These are phyloP conservation scores for Cyberlindnera misumaiensis DNA, from an alignment of 805 yeast genomes.

Conservation along the genomic window DNA sequence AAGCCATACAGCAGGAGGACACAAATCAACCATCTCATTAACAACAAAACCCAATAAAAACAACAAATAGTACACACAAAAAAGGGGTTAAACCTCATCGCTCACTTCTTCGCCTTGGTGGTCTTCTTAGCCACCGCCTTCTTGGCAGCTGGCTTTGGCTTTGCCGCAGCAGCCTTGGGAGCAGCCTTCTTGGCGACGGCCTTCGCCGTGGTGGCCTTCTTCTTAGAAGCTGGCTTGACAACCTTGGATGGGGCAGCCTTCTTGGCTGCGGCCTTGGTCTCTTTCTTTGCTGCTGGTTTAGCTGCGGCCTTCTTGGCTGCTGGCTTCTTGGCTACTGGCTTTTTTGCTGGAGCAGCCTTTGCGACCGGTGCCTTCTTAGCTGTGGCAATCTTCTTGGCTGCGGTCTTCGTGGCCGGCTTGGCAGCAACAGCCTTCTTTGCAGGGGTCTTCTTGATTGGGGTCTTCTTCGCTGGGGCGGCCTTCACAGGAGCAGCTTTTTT, in stretches of 20 bases:
- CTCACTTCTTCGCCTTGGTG: slow-evolving; percentile 9
- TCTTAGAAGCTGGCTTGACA: neutral
- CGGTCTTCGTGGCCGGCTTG: slow-evolving; percentile 27
- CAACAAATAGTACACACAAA: neutral
- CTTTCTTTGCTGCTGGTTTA: slow-evolving; percentile 4
- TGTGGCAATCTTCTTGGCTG: slow-evolving; percentile 26
- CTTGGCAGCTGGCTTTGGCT: neutral
- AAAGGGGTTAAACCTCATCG: slow-evolving; percentile 3
- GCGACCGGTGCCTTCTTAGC: slow-evolving; percentile 25
- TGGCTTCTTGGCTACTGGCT: slow-evolving; percentile 19
- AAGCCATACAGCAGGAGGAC: too few species aligned
- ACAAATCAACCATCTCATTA: neutral
- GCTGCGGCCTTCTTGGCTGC: slow-evolving; percentile 11
- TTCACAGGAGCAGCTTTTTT: slow-evolving; percentile 25
- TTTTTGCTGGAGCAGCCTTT: slow-evolving; percentile 23
- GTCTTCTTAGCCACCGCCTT: slow-evolving; percentile 2
- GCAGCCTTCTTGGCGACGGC: neutral
- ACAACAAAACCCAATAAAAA: slow-evolving; percentile 2
- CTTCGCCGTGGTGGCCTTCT: neutral
- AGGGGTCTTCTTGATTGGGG: slow-evolving; percentile 18
- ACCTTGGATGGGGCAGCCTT: slow-evolving; percentile 2
- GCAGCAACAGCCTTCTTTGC: slow-evolving; percentile 28
- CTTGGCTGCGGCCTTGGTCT: neutral
- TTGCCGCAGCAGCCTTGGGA: neutral
- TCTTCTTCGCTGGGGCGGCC: slow-evolving; percentile 26